Conservation (phyloP, 2,329 filamentous ascomycete genomes). For the Trichoderma arundinaceum region DNA sequence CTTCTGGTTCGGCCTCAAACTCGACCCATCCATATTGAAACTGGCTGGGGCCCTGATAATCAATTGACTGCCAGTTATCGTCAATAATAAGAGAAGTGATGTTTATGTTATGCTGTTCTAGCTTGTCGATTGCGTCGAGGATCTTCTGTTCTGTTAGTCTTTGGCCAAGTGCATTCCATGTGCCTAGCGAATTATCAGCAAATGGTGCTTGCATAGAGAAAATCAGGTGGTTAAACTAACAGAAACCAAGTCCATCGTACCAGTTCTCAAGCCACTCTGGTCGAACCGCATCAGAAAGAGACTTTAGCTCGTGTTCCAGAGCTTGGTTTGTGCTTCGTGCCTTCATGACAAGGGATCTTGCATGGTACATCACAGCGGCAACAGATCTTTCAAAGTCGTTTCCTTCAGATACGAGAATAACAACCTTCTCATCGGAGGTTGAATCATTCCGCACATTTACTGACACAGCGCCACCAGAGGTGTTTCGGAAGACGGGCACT, state of each 20-base stretch:
- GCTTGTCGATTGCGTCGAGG: conserved; percentile 71
- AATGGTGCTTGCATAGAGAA: background rate
- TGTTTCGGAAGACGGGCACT: conserved; percentile 70
- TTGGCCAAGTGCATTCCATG: conserved; percentile 93
- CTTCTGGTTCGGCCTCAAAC: conserved; percentile 82
- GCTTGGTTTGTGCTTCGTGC: conserved; percentile 52
- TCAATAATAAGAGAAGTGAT: conserved; percentile 91
- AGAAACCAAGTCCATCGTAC: conserved; percentile 93
- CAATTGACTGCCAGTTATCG: conserved; percentile 91
- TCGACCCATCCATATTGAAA: conserved; percentile 72
- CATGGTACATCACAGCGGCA: conserved; percentile 84
- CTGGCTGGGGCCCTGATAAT: conserved; percentile 55
- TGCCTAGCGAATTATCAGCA: conserved; percentile 55
- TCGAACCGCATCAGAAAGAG: conserved; percentile 55
- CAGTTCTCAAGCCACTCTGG: conserved; percentile 80
- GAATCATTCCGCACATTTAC: conserved; percentile 77
- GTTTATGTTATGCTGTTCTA: conserved; percentile 74
- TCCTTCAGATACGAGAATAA: conserved; percentile 73
- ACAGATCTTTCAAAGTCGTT: conserved; percentile 76
- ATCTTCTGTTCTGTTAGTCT: conserved; percentile 81
- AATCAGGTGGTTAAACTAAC: conserved; percentile 52
- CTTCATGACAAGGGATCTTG: conserved; percentile 60
- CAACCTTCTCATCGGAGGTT: conserved; percentile 57
- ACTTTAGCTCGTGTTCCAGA: conserved; percentile 53
- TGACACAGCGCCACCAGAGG: conserved; percentile 67